Percentiles rank a stretch among this genome's conserved stretches.
Evolutionary conservation across 2,329 filamentous ascomycete species (phyloP).

Genomic region (Beauveria sp.): DNA sequence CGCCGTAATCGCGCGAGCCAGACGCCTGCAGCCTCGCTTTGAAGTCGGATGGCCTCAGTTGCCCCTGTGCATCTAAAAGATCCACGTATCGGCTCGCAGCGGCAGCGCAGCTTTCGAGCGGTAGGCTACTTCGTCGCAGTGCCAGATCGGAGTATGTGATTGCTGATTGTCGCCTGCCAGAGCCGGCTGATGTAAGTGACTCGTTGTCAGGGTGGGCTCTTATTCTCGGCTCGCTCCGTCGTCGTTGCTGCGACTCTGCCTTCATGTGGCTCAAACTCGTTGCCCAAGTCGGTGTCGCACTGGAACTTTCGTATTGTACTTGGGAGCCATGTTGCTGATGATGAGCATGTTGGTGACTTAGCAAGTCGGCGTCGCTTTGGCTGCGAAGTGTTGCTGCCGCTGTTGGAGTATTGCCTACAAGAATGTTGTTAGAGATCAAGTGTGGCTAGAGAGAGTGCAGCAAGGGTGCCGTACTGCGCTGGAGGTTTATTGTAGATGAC

Average conservation of each 20-base stretch:
- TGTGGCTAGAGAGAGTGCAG: not conserved
- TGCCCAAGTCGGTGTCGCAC: not conserved
- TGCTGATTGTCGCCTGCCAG: not conserved
- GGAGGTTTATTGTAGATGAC: not conserved
- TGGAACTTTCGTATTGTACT: not conserved
- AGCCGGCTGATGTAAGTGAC: not conserved
- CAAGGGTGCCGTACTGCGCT: not conserved
- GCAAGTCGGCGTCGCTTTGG: not conserved
- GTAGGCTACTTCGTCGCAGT: not conserved
- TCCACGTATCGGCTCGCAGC: constrained; percentile 35
- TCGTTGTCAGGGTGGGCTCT: not conserved
- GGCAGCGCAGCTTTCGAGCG: not conserved
- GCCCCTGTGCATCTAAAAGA: constrained; percentile 50
- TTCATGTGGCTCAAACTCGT: not conserved
- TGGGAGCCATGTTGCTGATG: not conserved
- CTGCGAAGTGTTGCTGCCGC: not conserved
- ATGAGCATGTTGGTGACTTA: not conserved
- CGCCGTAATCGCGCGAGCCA: constrained; percentile 49
- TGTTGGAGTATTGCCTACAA: not conserved
- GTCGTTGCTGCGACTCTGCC: not conserved
- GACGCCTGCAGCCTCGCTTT: constrained; percentile 39
- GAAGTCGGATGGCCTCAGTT: constrained; percentile 42
- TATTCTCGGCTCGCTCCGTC: not conserved
- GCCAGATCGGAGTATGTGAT: not conserved
- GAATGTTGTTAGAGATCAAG: not conserved